Conservation (phyloP, 805 yeast genomes). For the Kodamaea hsintzibuensis region DNA sequence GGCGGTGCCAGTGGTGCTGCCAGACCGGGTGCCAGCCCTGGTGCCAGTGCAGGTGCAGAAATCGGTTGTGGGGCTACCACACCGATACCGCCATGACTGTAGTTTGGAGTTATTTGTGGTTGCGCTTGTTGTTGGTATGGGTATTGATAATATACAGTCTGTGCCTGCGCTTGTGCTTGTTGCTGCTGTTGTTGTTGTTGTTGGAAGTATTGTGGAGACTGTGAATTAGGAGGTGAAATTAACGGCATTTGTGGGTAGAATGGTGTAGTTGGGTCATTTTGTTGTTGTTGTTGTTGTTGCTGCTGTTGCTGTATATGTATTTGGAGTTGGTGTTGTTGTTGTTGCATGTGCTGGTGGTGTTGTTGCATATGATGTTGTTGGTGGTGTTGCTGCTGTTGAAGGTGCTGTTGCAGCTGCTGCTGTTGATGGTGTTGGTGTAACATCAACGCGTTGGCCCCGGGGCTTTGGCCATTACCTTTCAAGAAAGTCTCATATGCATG, state of each 20-base stretch:
- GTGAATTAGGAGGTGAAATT: conserved; percentile 31
- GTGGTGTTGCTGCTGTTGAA: background rate
- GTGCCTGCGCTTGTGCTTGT: conserved; percentile 2
- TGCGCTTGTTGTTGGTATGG: conserved; percentile 3
- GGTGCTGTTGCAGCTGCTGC: background rate
- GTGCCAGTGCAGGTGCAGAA: background rate
- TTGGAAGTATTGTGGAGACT: conserved; percentile 19
- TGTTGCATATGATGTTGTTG: background rate
- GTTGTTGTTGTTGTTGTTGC: background rate
- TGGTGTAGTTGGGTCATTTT: conserved; percentile 12
- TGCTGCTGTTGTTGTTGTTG: conserved; percentile 6
- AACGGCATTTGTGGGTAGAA: conserved; percentile 11
- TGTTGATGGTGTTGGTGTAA: background rate
- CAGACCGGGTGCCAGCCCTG: conserved; percentile 1
- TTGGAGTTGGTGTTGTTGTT: background rate
- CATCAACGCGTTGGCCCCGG: background rate
- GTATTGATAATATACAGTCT: background rate
- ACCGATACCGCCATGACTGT: background rate
- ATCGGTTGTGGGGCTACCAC: conserved; percentile 1
- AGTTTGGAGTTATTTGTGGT: background rate
- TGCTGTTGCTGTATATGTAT: too few species aligned
- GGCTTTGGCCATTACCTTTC: conserved; percentile 6
- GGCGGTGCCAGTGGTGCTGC: conserved; percentile 4
- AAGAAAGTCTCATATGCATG: conserved; percentile 42
- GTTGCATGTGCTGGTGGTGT: background rate